Base-by-base conservation (phyloP, 2,329 filamentous ascomycete genomes). In the Tetracladium maxilliforme region DNA sequence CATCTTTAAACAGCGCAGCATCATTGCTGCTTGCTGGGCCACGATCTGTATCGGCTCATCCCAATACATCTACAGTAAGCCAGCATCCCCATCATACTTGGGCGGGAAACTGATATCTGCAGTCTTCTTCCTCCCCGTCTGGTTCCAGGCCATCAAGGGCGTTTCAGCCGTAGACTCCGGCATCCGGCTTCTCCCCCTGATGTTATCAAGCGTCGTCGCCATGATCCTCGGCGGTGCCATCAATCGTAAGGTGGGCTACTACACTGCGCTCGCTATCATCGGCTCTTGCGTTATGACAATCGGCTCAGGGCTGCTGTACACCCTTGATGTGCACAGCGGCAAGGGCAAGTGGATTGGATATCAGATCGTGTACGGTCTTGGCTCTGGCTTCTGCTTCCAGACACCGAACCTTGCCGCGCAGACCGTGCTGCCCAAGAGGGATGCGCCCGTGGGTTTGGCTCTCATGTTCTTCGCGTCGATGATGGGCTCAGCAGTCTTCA, bases 401-500 rank as follows among this genome's bases (percentile, higher is more conserved):
- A 58, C 65, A 4, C 51, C 62, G 10, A 51, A 56, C 27, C 58
- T 74, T 12, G 67, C 67, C 3, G 56, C 64, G 5, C 66, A 71
- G 37, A 58, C 66, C 1, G 59, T 64, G 0, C 49, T 71, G 7
- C 48, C 51, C 10, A 49, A 51, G 16, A 52, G 59, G 10, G 64
- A 72, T 28, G 51, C 72, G 19, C 55, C 65, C 5, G 62, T 54
- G 2, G 67, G 65, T 14, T 56, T 66, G 16, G 60, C 67, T 9
- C 58, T 65, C 32, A 57, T 56, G 22, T 64, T 71, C 35, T 72
- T 72, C 36, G 49, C 56, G 19, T 66, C 72, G 42, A 67, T 67
- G 32, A 53, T 72, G 3, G 68, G 67, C 9, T 65, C 64, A 16
- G 64, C 67, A 16, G 47, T 72, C 12, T 68, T 69, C 30, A 61